Evolutionary conservation across 768 basidiomycete species (phyloP).

Genomic region (Trametes gibbosa): DNA sequence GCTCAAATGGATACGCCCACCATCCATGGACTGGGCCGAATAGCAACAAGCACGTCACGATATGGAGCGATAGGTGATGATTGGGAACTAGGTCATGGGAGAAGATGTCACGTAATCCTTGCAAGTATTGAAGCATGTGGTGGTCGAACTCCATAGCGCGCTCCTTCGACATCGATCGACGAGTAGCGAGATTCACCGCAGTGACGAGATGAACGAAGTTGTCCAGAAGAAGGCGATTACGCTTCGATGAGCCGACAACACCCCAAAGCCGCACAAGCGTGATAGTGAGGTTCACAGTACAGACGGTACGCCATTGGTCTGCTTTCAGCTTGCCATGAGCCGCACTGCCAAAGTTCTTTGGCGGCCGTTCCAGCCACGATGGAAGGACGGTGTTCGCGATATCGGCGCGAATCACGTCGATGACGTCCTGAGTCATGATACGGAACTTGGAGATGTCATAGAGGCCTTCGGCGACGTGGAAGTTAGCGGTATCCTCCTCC

Average conservation of each 20-base stretch:
- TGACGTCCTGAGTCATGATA: neutral
- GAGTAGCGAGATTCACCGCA: neutral
- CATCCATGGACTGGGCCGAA: constrained; percentile 32
- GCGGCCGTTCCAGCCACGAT: constrained; percentile 14
- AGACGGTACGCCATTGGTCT: constrained; percentile 33
- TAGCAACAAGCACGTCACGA: constrained; percentile 22
- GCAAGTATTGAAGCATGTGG: neutral
- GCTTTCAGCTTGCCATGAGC: constrained; percentile 23
- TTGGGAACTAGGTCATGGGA: constrained; percentile 24
- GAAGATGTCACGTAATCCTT: neutral
- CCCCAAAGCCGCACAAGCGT: constrained; percentile 39
- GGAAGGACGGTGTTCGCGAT: constrained; percentile 4
- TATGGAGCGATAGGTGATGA: constrained; percentile 34
- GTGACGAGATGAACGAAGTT: constrained; percentile 10
- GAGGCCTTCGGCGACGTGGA: neutral
- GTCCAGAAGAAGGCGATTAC: neutral
- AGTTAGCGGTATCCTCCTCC: neutral
- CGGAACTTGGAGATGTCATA: neutral
- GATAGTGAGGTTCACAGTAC: constrained; percentile 33
- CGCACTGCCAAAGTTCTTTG: constrained; percentile 13
- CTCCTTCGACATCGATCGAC: neutral
- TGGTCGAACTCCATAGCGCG: neutral
- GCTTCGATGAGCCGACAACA: neutral
- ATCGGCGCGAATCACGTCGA: neutral
- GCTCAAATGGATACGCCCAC: constrained; percentile 8